Evolutionary conservation across 768 basidiomycete species (phyloP).

Genomic region (Dendrothele bispora): DNA sequence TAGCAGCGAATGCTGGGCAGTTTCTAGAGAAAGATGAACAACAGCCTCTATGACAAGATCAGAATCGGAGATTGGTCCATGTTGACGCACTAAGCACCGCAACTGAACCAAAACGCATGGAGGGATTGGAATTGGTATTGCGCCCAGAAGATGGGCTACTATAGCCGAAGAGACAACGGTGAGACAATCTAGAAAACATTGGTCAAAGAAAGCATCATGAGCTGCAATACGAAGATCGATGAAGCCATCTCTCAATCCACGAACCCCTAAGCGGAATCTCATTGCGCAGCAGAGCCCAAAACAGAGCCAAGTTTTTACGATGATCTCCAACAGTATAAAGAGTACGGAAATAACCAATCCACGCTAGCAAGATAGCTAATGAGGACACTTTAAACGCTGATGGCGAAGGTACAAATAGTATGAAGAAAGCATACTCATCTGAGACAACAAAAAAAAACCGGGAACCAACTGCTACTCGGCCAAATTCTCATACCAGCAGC

Average conservation of each 20-base stretch:
- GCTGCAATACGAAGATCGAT: constrained; percentile 31
- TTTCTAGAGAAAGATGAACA: too few relatives aligned
- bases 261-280: constrained; percentile 8
- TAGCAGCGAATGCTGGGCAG: too few relatives aligned
- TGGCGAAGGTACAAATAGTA: neutral
- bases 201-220: constrained; percentile 39
- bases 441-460: too few relatives aligned
- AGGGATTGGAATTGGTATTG: too few relatives aligned
- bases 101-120: constrained; percentile 40
- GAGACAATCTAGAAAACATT: constrained; percentile 40
- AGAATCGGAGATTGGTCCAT: too few relatives aligned
- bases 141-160: constrained; percentile 33
- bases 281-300: constrained; percentile 26
- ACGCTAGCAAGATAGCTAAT: constrained; percentile 38
- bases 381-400: neutral
- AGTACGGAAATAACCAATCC: constrained; percentile 34
- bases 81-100: constrained; percentile 40
- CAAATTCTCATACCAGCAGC: constrained; percentile 34
- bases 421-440: constrained; percentile 25
- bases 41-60: too few relatives aligned
- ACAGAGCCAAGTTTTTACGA: constrained; percentile 34
- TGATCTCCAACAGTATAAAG: constrained; percentile 37
- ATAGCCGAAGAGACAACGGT: constrained; percentile 35
- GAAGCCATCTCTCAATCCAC: constrained; percentile 18
- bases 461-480: neutral